Evolutionary conservation across 805 yeast species (phyloP).

Genomic region (Starmerella sirachaensis): DNA sequence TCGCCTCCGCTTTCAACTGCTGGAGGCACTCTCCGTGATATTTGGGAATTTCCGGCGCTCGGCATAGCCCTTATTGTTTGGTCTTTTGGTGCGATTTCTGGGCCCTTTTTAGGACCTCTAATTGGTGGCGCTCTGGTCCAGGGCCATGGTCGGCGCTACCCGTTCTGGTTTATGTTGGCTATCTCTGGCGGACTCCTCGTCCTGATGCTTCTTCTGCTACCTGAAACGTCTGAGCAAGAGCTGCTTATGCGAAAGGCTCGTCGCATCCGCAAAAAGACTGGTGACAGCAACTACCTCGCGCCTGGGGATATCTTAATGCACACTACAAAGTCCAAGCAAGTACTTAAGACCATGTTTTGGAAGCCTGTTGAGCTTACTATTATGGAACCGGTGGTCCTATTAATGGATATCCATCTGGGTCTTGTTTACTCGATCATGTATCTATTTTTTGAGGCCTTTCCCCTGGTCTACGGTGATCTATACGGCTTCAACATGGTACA

Average conservation of each 20-base stretch:
- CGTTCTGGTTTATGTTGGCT: conserved; percentile 41
- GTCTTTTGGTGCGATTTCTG: conserved; percentile 43
- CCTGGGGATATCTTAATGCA: conserved; percentile 15
- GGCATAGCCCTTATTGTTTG: conserved; percentile 41
- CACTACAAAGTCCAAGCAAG: background rate
- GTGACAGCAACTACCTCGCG: conserved; percentile 8
- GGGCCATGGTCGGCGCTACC: conserved; percentile 42
- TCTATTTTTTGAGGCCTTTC: conserved; percentile 51
- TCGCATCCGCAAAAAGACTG: conserved; percentile 36
- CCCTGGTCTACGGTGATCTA: conserved; percentile 38
- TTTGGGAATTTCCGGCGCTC: conserved; percentile 32
- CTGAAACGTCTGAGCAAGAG: conserved; percentile 39
- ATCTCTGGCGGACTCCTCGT: conserved; percentile 30
- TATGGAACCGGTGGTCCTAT: conserved; percentile 43
- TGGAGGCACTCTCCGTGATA: conserved; percentile 46
- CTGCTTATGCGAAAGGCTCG: conserved; percentile 38
- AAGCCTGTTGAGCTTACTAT: conserved; percentile 37
- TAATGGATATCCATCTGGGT: conserved; percentile 41
- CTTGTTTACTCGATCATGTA: conserved; percentile 42
- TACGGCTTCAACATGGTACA: conserved; percentile 39
- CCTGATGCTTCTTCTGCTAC: conserved; percentile 32
- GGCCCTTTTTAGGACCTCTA: conserved; percentile 46
- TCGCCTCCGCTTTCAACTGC: conserved; percentile 48
- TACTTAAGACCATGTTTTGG: conserved; percentile 16
- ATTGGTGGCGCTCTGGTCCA: conserved; percentile 41